Evolutionary conservation across 2,329 filamentous ascomycete species (phyloP).

Genomic region (Calonectria henricotiae): DNA sequence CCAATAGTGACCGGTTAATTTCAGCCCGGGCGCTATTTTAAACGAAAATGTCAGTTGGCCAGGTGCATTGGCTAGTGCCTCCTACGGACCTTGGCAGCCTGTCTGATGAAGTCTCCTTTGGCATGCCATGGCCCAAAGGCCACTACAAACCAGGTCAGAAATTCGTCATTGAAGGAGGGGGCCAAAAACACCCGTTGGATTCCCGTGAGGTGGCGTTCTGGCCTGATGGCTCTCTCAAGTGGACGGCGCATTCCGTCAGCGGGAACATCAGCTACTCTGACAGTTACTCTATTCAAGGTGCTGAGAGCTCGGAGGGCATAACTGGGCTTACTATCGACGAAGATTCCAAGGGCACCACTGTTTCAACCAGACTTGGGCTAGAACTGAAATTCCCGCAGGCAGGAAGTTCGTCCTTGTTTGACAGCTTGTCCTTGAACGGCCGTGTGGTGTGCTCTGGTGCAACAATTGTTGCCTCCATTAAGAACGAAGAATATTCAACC

Average conservation of each 20-base stretch:
- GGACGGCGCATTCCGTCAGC: constrained; percentile 72
- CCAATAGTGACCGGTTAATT: constrained; percentile 10
- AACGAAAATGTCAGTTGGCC: constrained; percentile 34
- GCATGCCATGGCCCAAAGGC: constrained; percentile 44
- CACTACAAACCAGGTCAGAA: constrained; percentile 37
- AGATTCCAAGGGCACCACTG: background rate
- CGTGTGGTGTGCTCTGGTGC: constrained; percentile 33
- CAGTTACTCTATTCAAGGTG: constrained; percentile 59
- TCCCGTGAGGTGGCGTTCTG: constrained; percentile 57
- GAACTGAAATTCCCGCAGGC: constrained; percentile 19
- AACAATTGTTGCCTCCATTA: constrained; percentile 41
- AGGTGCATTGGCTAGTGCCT: constrained; percentile 36
- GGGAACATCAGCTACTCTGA: constrained; percentile 59
- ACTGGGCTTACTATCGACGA: constrained; percentile 9
- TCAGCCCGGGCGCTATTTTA: constrained; percentile 18
- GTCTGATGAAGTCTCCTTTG: constrained; percentile 40
- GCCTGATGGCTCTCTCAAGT: constrained; percentile 74
- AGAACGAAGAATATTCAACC: constrained; percentile 38
- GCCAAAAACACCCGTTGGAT: constrained; percentile 33
- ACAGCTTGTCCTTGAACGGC: constrained; percentile 23
- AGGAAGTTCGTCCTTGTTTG: constrained; percentile 28
- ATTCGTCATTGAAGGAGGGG: constrained; percentile 35
- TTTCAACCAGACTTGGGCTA: constrained; percentile 33
- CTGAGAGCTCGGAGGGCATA: background rate
- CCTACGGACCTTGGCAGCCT: constrained; percentile 2